Base-by-base conservation (phyloP, 768 basidiomycete species). In the Mycena indigotica region DNA sequence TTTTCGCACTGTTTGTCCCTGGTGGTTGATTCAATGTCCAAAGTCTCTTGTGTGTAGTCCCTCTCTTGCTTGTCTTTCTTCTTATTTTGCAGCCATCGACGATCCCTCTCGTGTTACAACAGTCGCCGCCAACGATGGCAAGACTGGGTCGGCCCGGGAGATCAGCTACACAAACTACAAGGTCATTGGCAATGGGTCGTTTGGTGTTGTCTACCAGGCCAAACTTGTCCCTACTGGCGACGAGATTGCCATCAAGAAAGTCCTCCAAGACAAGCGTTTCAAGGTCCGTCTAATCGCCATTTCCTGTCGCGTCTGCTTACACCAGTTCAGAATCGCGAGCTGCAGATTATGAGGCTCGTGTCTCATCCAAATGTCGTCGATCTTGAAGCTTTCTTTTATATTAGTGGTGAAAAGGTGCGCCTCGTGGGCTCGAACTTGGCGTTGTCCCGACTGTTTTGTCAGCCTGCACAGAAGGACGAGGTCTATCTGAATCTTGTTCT, bases 211-310 rank as follows among this genome's bases (percentile, higher is more conserved):
- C 62, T 98, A 95, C 74, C 93, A 95, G 64, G 96, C 95, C 57
- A 93, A 87, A 75, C 85, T 98, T 54, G 79, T 95, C 50, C 80
- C 80, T 15, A 80, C 80, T 29, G 78, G 77, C 19, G 89, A 90
- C 57, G 94, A 98, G 65, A 97, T 99, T 69, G 97, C 97, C 50
- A 99, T 99, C 84, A 99, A 99, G 92, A 98, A 98, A 81, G 97
- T 99, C 50, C 77, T 99, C 61, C 97, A 99, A 81, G 97, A 99
- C 80, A 99, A 99, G 83, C 87, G 97, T 65, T 99, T 99, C 90
- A 99, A 99, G 93, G 96, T 95, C 60, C 62, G 83, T 76, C 46
- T 26, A 48, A 48, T 25, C 62, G 66, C 52, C 55, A 54, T 52
- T 57, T 62, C 58, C 60, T 63, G 57, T 66, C 52, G 53, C 53